Percentiles rank a stretch among this genome's conserved stretches.
phyloP scores from a whole-genome alignment of 257 asterid genomes.

The Solanum ossicruentum region DNA sequence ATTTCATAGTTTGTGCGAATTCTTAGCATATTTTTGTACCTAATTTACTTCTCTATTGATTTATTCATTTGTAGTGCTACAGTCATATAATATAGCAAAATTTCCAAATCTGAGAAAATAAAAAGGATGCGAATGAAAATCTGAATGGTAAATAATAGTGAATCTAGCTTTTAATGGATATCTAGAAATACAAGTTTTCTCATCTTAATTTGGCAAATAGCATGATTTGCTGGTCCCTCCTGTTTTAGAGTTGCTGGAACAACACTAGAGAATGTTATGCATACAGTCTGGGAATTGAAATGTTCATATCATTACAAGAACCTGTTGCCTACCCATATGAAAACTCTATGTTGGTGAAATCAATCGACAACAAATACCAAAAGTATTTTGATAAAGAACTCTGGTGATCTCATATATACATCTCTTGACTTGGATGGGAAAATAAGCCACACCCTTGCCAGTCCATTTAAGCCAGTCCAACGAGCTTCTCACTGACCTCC shows the following conservation, averaged over 20 bases:
- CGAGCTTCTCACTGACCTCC: conserved; percentile 91
- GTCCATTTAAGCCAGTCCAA: conserved; percentile 47
- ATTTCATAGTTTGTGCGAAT: not conserved
- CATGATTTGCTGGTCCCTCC: not conserved
- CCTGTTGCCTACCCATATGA: not conserved
- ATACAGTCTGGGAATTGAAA: not conserved
- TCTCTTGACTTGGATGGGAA: not conserved
- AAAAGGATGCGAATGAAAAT: not conserved
- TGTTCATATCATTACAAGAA: not conserved
- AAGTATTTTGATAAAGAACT: not conserved
- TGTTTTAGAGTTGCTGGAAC: not conserved
- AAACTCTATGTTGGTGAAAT: not conserved
- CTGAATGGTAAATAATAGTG: not conserved
- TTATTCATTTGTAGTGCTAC: not conserved
- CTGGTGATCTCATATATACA: not conserved
- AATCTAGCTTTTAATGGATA: not conserved
- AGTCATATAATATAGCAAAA: not conserved
- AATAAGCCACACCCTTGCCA: not conserved
- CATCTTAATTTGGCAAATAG: not conserved
- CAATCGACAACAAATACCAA: not conserved
- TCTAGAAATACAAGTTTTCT: not conserved
- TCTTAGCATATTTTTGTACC: no score
- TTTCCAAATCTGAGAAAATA: not conserved
- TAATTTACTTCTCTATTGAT: not conserved
- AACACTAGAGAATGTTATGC: not conserved